phyloP scores from a whole-genome alignment of 2,329 filamentous ascomycete genomes.

The Exophiala bonariae region DNA sequence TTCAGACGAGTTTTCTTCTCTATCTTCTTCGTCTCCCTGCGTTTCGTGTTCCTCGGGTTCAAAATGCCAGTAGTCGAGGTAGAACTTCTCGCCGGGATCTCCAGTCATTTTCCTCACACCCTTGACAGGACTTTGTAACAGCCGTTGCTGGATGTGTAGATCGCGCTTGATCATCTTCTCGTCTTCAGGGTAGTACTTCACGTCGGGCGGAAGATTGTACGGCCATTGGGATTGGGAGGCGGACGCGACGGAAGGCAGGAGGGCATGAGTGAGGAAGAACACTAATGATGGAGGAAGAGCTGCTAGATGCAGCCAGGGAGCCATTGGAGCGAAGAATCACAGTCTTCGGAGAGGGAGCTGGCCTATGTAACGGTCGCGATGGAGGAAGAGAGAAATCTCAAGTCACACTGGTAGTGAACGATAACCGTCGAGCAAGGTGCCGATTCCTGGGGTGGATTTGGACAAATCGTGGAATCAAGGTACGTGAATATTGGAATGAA shows the following conservation, averaged over 20 bases:
- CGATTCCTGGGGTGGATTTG: no score
- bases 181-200: slow-evolving; percentile 30
- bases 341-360: no score
- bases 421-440: no score
- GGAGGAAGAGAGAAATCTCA: slow-evolving; percentile 18
- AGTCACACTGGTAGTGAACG: no score
- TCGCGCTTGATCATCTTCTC: slow-evolving; percentile 28
- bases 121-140: slow-evolving; percentile 28
- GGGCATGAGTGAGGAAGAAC: background rate
- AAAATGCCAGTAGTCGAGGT: slow-evolving; percentile 46
- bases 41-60: slow-evolving; percentile 9
- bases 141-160: slow-evolving; percentile 32
- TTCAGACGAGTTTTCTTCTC: background rate
- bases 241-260: background rate
- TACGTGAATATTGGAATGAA: no score
- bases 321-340: background rate
- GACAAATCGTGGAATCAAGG: no score
- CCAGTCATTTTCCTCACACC: slow-evolving; percentile 46
- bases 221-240: slow-evolving; percentile 17
- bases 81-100: slow-evolving; percentile 51
- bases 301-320: slow-evolving; percentile 1
- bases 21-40: slow-evolving; percentile 4
- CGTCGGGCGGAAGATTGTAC: slow-evolving; percentile 25
- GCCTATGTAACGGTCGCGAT: no score
- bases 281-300: background rate